phyloP scores from a whole-genome alignment of 495 filamentous ascomycete genomes.

The Achaetomiella virescens region DNA sequence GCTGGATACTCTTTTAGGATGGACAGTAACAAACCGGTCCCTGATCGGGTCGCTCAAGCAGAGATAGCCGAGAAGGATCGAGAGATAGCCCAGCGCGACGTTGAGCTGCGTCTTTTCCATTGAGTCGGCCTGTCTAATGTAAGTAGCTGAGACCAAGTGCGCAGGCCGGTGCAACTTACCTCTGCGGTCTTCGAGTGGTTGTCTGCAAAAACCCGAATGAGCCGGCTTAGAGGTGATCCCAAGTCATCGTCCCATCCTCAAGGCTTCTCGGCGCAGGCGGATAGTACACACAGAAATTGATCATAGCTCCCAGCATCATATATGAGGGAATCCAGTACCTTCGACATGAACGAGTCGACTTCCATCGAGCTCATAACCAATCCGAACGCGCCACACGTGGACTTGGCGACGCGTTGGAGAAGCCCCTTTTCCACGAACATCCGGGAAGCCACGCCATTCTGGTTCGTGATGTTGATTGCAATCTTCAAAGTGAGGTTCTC shows the following conservation, averaged over 20 bases:
- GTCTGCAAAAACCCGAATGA: slow-evolving; percentile 48
- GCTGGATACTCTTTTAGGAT: slow-evolving; percentile 56
- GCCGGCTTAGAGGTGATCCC: slow-evolving; percentile 36
- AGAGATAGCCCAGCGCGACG: slow-evolving; percentile 85
- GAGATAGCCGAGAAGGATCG: slow-evolving; percentile 75
- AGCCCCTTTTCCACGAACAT: slow-evolving; percentile 55
- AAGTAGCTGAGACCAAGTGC: not conserved
- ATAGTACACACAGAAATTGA: slow-evolving; percentile 81
- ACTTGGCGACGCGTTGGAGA: slow-evolving; percentile 48
- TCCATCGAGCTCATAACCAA: slow-evolving; percentile 40
- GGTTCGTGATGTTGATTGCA: slow-evolving; percentile 82
- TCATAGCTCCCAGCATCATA: slow-evolving; percentile 74
- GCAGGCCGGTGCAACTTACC: slow-evolving; percentile 31
- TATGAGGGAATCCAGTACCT: slow-evolving; percentile 64
- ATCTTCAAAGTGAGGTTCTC: slow-evolving; percentile 56
- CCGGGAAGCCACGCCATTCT: slow-evolving; percentile 60
- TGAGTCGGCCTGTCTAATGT: slow-evolving; percentile 61
- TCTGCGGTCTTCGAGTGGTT: slow-evolving; percentile 44
- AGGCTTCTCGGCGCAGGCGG: slow-evolving; percentile 42
- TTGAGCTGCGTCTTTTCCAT: slow-evolving; percentile 77
- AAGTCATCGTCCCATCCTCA: slow-evolving; percentile 23
- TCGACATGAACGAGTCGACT: slow-evolving; percentile 32
- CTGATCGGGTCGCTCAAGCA: slow-evolving; percentile 54
- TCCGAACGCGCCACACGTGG: slow-evolving; percentile 34
- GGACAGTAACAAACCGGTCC: slow-evolving; percentile 41